Evolutionary conservation across 192 early-diverging fungal genomes (phyloP).

Genomic region (Coemansia sp.): DNA sequence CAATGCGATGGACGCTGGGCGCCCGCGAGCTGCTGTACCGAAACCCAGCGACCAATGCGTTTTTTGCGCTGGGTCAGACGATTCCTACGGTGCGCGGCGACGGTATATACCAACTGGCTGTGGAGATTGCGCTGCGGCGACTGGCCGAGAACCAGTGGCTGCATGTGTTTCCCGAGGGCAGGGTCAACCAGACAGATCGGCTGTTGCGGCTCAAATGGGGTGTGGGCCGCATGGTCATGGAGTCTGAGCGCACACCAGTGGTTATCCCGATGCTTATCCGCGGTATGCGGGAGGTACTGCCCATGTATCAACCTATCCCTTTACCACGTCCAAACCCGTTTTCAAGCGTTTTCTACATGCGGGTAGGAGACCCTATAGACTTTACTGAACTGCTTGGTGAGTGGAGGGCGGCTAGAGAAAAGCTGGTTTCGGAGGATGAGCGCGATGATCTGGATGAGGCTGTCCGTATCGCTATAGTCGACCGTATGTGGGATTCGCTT

Average conservation of each 20-base stretch:
- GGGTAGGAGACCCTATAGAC: slow-evolving; percentile 74
- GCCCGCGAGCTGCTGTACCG: slow-evolving; percentile 85
- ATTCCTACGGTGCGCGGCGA: slow-evolving; percentile 81
- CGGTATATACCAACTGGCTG: slow-evolving; percentile 81
- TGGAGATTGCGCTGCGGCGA: slow-evolving; percentile 73
- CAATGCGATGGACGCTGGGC: slow-evolving; percentile 81
- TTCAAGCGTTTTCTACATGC: slow-evolving; percentile 59
- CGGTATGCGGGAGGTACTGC: slow-evolving; percentile 64
- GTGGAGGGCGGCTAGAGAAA: slow-evolving; percentile 40
- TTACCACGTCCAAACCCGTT: slow-evolving; percentile 53
- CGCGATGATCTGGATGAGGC: slow-evolving; percentile 27
- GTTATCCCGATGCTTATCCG: slow-evolving; percentile 73
- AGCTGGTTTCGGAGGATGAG: slow-evolving; percentile 18
- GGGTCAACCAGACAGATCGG: slow-evolving; percentile 59
- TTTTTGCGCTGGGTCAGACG: slow-evolving; percentile 79
- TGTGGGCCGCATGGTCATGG: slow-evolving; percentile 81
- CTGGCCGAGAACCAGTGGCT: slow-evolving; percentile 74
- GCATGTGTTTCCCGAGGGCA: slow-evolving; percentile 88
- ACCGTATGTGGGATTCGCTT: slow-evolving; percentile 28
- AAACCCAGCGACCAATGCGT: slow-evolving; percentile 56
- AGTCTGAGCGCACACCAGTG: slow-evolving; percentile 65
- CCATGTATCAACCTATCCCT: slow-evolving; percentile 48
- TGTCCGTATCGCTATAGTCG: slow-evolving; percentile 32
- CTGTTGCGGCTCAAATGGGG: slow-evolving; percentile 79
- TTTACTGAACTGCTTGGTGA: slow-evolving; percentile 61